Evolutionary conservation across 768 basidiomycete genomes (phyloP), one percentile per base, ranked within the genome.

Genomic region (Thelephora aurantiotincta): DNA sequence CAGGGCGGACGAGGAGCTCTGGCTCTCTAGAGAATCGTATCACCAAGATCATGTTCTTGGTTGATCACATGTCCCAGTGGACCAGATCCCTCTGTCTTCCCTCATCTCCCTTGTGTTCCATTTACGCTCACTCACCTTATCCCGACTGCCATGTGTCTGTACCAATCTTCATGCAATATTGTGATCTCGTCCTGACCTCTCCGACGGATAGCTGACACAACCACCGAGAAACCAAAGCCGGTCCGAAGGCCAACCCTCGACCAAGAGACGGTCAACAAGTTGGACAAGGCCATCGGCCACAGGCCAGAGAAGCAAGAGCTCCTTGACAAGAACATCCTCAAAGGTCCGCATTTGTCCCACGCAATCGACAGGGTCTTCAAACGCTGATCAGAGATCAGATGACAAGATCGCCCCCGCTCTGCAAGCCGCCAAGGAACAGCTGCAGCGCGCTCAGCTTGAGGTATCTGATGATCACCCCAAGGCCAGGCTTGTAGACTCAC

Each of bases 251-350:
- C 51, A 34, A 62, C 64, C 36, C 44, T 67, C 41, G 64, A 63
- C 51, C 53, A 58, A 19, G 58, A 62, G 43, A 63, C 64, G n/a
- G 53, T 63, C 38, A 50, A 66, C 41, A 67, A 67, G 53, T 67
- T 83, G 36, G 79, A 82, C 64, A 71, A 69, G 56, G 66, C 66
- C 44, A 65, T 82, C 41, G 65, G 61, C 38, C 60, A 68, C 16
- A 66, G 82, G 35, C 77, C 80, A 16, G 71, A 75, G n/a, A 74
- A 75, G 59, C 59, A 70, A 35, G 74, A 80, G 38, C 67, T 85
- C 38, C 68, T 82, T 50, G 76, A 79, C 33, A 72, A 77, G 52
- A 81, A 80, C 58, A 82, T 84, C 51, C 70, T 85, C 50, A 82
- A 83, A 62, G 78, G 79, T 73, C 45, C 49, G 63, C 55, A 33